These are phyloP conservation scores for Pythium sukuiense DNA, from an alignment of 352 stramenopile species.

Conservation along the genomic window DNA sequence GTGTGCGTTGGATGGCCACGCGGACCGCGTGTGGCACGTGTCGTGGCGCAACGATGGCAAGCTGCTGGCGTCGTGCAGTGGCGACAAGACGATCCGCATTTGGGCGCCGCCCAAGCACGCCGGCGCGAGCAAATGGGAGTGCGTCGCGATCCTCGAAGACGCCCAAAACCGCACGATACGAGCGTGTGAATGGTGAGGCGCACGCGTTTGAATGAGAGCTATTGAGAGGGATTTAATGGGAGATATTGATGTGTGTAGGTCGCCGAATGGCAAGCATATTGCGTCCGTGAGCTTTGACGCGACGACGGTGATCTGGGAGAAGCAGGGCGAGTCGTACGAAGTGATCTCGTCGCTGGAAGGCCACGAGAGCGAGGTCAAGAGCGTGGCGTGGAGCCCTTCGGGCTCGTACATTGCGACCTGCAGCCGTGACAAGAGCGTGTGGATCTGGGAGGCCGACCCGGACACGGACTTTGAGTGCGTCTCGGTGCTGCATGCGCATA, in stretches of 20 bases:
- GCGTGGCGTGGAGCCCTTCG: constrained; percentile 93
- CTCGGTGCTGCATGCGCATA: constrained; percentile 95
- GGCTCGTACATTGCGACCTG: constrained; percentile 95
- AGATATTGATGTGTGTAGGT: constrained; percentile 37
- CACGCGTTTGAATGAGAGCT: constrained; percentile 10
- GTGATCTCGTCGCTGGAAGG: constrained; percentile 95
- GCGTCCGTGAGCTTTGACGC: constrained; percentile 97
- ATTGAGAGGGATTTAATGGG: constrained; percentile 12
- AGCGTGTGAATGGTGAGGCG: constrained; percentile 88
- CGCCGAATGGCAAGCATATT: constrained; percentile 78
- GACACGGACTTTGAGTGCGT: constrained; percentile 98
- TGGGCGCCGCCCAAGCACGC: constrained; percentile 48
- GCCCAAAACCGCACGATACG: constrained; percentile 95
- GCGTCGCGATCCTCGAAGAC: constrained; percentile 92
- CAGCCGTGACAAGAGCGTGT: constrained; percentile 98
- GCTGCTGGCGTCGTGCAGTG: constrained; percentile 89
- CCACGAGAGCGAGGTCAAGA: constrained; percentile 99
- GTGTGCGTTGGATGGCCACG: constrained; percentile 78
- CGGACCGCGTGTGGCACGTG: constrained; percentile 90
- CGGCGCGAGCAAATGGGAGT: constrained; percentile 72
- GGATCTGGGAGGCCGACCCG: constrained; percentile 96
- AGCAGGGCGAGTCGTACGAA: constrained; percentile 88
- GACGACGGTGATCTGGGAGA: constrained; percentile 95
- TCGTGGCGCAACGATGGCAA: constrained; percentile 87
- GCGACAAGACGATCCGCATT: constrained; percentile 88